Base-by-base conservation (phyloP, 805 yeast genomes). In the Myxozyma melibiosi region DNA sequence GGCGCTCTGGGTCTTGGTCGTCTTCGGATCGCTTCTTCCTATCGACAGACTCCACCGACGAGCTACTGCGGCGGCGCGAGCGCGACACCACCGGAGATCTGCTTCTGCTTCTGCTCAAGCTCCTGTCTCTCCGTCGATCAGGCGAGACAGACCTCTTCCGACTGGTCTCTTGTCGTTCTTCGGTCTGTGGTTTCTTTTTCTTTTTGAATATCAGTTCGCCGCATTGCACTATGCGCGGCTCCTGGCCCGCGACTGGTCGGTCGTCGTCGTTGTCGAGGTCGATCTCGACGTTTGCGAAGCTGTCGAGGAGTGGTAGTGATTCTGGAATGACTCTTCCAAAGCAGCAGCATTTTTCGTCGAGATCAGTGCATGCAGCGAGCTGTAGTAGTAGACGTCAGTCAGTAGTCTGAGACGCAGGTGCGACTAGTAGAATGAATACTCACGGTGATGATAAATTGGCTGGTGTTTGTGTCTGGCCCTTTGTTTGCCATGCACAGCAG, bases 271-370 rank as follows among this genome's bases (percentile, higher is more conserved):
- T 44, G 44, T 61, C 65, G 9, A 33, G 43, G 20, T 54, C 55
- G 5, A 38, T 52, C 24, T 39, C 43, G 5, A 61, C 62, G n/a
- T 56, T 34, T 4, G 52, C 54, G 38, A 61, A 56, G 27, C 13
- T 16, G 24, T 45, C 50, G 9, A 61, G 38, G n/a, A 52, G 42
- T 8, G 40, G 34, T 8, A 49, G 28, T 4, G 50, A 20, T 13
- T 51, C 59, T n/a, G 58, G 43, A 13, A 61, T 49, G 11, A 61
- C 59, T 13, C 56, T 51, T 3, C 97, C 97, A 70, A 91, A 91
- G 60, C 91, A 97, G 71, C 89, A 96, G 81, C 90, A 96, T 77
- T 86, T 85, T 63, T 96, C 96, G 71, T 90, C 95, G 74, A 91
- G 82, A 92, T 94, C 88, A 60, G 59, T 52, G 20, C 57, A 52